Evolutionary conservation across 2,329 filamentous ascomycete genomes (phyloP).

Genomic region (Fusarium sterilihyphosum): DNA sequence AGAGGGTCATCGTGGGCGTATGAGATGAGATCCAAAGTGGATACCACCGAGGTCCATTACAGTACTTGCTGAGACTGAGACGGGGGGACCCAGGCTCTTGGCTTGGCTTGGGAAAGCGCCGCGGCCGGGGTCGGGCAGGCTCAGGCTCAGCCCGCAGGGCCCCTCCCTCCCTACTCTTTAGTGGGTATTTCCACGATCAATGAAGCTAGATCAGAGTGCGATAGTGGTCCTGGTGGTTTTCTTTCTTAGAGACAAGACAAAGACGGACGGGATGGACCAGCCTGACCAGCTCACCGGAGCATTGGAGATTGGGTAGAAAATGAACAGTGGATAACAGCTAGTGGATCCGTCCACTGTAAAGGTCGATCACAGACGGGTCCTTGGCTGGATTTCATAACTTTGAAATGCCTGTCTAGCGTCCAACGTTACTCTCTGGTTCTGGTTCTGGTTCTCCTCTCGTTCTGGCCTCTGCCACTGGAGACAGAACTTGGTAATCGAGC

Average conservation of each 20-base stretch:
- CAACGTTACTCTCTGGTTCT: not conserved
- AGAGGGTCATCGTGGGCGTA: conserved; percentile 8
- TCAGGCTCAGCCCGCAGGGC: conserved; percentile 33
- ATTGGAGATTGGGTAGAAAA: not conserved
- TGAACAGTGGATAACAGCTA: not conserved
- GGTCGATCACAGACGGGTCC: conserved; percentile 14
- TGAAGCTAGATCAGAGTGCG: conserved; percentile 23
- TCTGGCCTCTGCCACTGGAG: not conserved
- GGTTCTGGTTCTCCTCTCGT: not conserved
- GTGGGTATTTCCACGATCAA: conserved; percentile 5
- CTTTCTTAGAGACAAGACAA: conserved; percentile 14
- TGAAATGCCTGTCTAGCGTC: conserved; percentile 1
- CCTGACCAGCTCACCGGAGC: conserved; percentile 23
- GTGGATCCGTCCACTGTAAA: not conserved
- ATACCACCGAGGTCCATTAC: conserved; percentile 4
- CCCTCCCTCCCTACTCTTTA: conserved; percentile 13
- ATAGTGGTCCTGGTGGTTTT: conserved; percentile 1
- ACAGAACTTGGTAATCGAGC: not conserved
- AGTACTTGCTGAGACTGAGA: not conserved
- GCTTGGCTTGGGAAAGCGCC: conserved; percentile 32
- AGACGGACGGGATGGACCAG: conserved; percentile 18
- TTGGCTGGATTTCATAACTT: conserved; percentile 17
- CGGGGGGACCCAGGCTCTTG: conserved; percentile 9
- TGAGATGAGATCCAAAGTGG: conserved; percentile 29
- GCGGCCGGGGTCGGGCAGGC: conserved; percentile 20